These are phyloP conservation scores for Buxus sempervirens DNA, from an alignment of 164 flowering plant species.

Conservation along the genomic window DNA sequence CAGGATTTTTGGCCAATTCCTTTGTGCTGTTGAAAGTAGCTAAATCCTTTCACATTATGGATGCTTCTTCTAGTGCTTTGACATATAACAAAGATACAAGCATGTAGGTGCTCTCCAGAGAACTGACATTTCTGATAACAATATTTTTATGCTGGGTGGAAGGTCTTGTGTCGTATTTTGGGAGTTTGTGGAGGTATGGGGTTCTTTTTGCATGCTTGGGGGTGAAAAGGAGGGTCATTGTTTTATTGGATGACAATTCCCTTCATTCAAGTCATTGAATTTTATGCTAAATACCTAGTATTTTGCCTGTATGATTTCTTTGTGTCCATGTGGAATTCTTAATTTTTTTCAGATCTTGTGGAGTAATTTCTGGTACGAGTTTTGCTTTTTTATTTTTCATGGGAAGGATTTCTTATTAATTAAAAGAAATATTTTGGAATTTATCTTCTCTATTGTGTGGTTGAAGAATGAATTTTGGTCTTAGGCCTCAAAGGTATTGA, in stretches of 20 bases:
- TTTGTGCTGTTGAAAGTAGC: too few relatives aligned
- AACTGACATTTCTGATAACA: not conserved
- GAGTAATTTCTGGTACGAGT: not conserved
- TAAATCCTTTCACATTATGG: not conserved
- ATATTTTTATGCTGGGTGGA: too few relatives aligned
- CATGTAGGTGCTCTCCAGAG: not conserved
- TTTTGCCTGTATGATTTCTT: not conserved
- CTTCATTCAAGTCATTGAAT: too few relatives aligned
- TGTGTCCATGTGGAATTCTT: not conserved
- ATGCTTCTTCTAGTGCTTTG: not conserved
- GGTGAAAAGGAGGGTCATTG: too few relatives aligned
- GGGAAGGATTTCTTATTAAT: not conserved
- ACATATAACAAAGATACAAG: not conserved
- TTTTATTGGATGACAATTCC: too few relatives aligned
- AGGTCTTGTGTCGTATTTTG: too few relatives aligned
- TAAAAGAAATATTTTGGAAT: too few relatives aligned
- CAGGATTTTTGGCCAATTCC: too few relatives aligned
- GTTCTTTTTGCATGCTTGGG: too few relatives aligned
- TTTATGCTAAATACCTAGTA: not conserved
- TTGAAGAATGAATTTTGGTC: slow-evolving; percentile 1
- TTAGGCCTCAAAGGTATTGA: slow-evolving; percentile 88
- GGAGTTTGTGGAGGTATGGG: too few relatives aligned
- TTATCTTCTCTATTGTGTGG: not conserved
- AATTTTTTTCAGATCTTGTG: too few relatives aligned
- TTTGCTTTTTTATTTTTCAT: not conserved